A percentile compares a stretch with the other conserved stretches of the same genome.
Conservation (phyloP, 495 filamentous ascomycete species). For the Cercophora newfieldiana region DNA sequence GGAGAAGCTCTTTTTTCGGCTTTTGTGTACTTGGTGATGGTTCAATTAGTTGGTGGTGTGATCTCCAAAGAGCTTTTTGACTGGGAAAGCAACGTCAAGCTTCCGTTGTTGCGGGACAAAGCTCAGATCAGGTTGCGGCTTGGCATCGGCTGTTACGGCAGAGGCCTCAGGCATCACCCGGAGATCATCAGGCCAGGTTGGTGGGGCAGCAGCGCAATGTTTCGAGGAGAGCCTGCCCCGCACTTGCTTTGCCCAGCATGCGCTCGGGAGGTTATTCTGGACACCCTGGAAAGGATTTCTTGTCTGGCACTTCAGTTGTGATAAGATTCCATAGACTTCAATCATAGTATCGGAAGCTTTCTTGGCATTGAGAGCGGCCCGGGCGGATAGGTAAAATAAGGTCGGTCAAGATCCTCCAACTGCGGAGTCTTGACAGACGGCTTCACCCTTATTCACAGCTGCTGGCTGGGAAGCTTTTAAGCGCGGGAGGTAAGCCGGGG, state of each 20-base stretch:
- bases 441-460: too few species aligned
- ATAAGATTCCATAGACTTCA: too few species aligned
- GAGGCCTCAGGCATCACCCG: not conserved
- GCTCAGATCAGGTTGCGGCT: not conserved
- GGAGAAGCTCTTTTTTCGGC: not conserved
- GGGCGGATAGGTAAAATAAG: too few species aligned
- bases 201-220: not conserved
- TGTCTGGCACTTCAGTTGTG: too few species aligned
- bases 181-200: not conserved
- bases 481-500: too few species aligned
- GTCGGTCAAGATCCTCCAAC: too few species aligned
- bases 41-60: conserved; percentile 18
- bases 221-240: not conserved
- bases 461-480: too few species aligned
- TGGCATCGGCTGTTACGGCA: conserved; percentile 11
- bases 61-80: conserved; percentile 19
- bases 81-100: conserved; percentile 17
- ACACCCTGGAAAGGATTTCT: too few species aligned
- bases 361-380: too few species aligned
- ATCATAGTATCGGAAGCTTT: too few species aligned
- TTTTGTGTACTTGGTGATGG: not conserved
- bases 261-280: too few species aligned
- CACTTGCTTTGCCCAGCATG: not conserved
- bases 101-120: conserved; percentile 11
- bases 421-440: too few species aligned